Evolutionary conservation across 108 stramenopile species (phyloP).

Genomic region (Cyclotella atomus): DNA sequence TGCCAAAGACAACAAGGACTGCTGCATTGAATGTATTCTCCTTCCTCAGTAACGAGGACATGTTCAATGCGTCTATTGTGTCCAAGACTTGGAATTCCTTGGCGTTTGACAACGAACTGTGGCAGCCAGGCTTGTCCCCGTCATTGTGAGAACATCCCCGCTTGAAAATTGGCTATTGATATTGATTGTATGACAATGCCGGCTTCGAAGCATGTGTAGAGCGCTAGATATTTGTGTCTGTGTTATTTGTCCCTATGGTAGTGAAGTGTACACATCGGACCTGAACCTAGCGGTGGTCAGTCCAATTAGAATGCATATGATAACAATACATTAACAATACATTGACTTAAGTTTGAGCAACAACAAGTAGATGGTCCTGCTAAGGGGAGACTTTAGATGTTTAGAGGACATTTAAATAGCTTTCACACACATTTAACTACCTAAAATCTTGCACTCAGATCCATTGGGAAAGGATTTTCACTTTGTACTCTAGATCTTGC

Average conservation of each 20-base stretch:
- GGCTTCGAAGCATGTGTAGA: neutral
- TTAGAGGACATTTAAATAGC: no score
- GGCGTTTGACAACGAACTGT: conserved; percentile 59
- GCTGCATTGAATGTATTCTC: conserved; percentile 73
- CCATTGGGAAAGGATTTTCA: no score
- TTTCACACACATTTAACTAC: no score
- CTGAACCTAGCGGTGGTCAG: no score
- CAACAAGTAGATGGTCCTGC: no score
- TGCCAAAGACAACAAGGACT: conserved; percentile 60
- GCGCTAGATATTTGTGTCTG: neutral
- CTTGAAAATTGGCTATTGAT: neutral
- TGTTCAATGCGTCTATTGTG: conserved; percentile 88
- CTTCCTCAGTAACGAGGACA: conserved; percentile 75
- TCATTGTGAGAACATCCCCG: neutral
- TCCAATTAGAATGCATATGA: neutral
- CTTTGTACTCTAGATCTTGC: no score
- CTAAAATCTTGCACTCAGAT: no score
- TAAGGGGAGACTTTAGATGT: no score
- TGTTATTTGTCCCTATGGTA: no score
- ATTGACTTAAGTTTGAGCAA: no score
- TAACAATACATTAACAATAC: neutral
- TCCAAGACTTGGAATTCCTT: conserved; percentile 74
- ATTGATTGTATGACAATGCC: neutral
- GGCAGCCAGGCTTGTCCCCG: conserved; percentile 20
- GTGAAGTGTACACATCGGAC: no score